Evolutionary conservation across 805 yeast genomes (phyloP).

Genomic region (Candida parachauliodes): DNA sequence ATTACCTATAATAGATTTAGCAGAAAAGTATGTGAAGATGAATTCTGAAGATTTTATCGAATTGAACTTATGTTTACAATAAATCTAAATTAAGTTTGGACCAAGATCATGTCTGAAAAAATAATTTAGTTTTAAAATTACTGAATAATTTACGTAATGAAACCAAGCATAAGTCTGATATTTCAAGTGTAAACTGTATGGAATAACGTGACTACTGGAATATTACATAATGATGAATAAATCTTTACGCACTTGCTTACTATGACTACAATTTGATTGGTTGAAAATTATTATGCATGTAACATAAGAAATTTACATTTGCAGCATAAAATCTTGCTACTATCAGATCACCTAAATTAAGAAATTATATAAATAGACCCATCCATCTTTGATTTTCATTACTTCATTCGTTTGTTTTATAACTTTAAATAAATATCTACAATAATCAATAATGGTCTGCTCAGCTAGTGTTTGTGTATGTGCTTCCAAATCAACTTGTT

Average conservation of each 20-base stretch:
- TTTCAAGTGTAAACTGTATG: too few species aligned
- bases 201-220: too few species aligned
- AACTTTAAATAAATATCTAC: background rate
- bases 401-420: background rate
- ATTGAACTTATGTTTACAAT: too few species aligned
- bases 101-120: too few species aligned
- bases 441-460: slow-evolving; percentile 21
- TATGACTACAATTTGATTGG: slow-evolving; percentile 6
- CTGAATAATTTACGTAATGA: too few species aligned
- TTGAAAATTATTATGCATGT: slow-evolving; percentile 1
- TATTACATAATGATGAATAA: too few species aligned
- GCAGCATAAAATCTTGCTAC: background rate
- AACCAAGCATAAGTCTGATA: too few species aligned
- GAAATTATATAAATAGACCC: slow-evolving; percentile 1
- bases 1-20: too few species aligned
- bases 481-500: slow-evolving; percentile 60
- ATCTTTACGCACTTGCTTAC: slow-evolving; percentile 4
- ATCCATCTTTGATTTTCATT: background rate
- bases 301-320: background rate
- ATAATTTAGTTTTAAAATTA: too few species aligned
- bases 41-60: too few species aligned
- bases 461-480: slow-evolving; percentile 50
- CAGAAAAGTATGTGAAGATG: too few species aligned
- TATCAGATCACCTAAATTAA: background rate
- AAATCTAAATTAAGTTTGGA: too few species aligned